phyloP scores from a whole-genome alignment of 2,329 filamentous ascomycete species.

The Fusarium illudens region DNA sequence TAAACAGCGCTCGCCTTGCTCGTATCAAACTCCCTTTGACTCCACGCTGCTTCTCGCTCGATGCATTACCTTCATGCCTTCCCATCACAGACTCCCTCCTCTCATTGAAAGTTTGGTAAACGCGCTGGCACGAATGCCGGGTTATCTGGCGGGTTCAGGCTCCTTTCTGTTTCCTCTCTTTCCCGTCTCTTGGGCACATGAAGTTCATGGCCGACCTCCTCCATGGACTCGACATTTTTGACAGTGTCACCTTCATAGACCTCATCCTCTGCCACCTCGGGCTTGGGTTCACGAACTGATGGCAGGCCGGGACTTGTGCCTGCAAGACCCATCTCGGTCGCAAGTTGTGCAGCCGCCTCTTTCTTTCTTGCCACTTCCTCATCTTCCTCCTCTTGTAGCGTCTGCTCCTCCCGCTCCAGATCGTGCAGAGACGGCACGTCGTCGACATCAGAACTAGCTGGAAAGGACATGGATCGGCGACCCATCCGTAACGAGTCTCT shows the following conservation, averaged over 20 bases:
- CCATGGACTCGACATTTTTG: conserved; percentile 20
- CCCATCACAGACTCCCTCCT: background rate
- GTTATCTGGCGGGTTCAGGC: conserved; percentile 19
- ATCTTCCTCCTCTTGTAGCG: conserved; percentile 61
- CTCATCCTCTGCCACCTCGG: conserved; percentile 47
- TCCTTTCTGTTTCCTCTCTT: conserved; percentile 43
- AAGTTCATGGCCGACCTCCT: conserved; percentile 11
- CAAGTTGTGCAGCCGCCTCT: conserved; percentile 61
- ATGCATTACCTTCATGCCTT: background rate
- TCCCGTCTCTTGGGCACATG: background rate
- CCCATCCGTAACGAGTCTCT: conserved; percentile 43
- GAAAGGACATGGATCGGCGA: conserved; percentile 42
- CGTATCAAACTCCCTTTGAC: background rate
- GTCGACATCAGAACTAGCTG: conserved; percentile 49
- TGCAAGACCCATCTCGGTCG: conserved; percentile 58
- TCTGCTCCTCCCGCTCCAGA: conserved; percentile 62
- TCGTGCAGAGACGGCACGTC: conserved; percentile 59
- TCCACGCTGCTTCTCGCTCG: background rate
- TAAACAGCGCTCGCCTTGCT: background rate
- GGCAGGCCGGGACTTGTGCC: conserved; percentile 24
- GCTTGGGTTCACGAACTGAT: conserved; percentile 33
- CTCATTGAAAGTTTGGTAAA: conserved; percentile 63
- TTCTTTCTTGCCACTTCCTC: conserved; percentile 62
- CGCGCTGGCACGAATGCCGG: conserved; percentile 65
- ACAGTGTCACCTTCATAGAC: conserved; percentile 28